Conservation (phyloP, 352 stramenopile species). For the Phytophthora sansomeana region DNA sequence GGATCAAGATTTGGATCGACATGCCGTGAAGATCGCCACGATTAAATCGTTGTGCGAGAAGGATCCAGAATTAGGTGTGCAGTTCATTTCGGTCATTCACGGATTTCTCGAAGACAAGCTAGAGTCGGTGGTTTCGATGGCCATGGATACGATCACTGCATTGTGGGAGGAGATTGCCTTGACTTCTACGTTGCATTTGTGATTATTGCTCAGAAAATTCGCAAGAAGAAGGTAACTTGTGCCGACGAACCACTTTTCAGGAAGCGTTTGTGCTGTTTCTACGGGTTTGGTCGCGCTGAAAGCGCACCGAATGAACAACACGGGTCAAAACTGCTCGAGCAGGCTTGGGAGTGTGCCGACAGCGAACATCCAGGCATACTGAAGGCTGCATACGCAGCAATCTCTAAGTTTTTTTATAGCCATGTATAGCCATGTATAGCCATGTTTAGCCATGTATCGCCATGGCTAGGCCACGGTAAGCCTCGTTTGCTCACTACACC, state of each 20-base stretch:
- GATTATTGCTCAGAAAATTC: constrained; percentile 73
- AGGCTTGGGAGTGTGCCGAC: constrained; percentile 62
- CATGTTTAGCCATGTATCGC: no score
- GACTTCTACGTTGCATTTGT: constrained; percentile 83
- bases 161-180: constrained; percentile 71
- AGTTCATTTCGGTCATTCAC: constrained; percentile 76
- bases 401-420: constrained; percentile 61
- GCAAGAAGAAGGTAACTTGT: constrained; percentile 69
- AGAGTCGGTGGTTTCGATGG: constrained; percentile 76
- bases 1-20: constrained; percentile 43
- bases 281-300: constrained; percentile 50
- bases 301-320: constrained; percentile 52
- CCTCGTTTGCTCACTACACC: no score
- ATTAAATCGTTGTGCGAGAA: constrained; percentile 72
- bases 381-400: constrained; percentile 45
- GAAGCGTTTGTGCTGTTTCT: constrained; percentile 64
- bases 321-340: constrained; percentile 47
- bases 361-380: constrained; percentile 46
- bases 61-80: constrained; percentile 68
- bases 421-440: no score
- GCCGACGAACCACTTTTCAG: constrained; percentile 57
- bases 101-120: constrained; percentile 64
- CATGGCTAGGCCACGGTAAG: no score
- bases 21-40: constrained; percentile 63
- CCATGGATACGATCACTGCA: constrained; percentile 62